phyloP scores from a whole-genome alignment of 1,284 basidiomycete species.

The Boletus smithii region DNA sequence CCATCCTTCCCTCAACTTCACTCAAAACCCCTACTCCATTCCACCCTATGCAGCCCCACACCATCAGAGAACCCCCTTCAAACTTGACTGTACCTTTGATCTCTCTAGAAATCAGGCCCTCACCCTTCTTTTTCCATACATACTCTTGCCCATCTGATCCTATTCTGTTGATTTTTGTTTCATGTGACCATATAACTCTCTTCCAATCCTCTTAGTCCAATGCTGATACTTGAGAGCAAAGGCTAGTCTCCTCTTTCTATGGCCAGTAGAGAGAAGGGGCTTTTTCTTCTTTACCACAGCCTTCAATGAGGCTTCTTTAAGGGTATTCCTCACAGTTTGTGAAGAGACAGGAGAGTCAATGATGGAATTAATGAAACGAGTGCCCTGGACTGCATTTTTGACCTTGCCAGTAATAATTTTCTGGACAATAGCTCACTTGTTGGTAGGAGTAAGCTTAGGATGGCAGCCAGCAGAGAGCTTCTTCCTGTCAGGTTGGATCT shows the following conservation, averaged over 20 bases:
- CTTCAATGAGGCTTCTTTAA: not conserved
- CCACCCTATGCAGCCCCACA: not conserved
- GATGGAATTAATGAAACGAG: not conserved
- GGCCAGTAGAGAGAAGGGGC: not conserved
- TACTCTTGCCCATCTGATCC: slow-evolving; percentile 27
- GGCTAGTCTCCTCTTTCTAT: not conserved
- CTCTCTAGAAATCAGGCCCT: not conserved
- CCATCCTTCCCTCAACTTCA: not conserved
- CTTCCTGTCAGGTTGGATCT: too few relatives aligned
- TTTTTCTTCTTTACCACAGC: slow-evolving; percentile 2
- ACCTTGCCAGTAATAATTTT: too few relatives aligned
- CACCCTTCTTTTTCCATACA: slow-evolving; percentile 14
- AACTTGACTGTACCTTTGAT: not conserved
- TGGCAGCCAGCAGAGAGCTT: too few relatives aligned
- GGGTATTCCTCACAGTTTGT: too few relatives aligned
- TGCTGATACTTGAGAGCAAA: not conserved
- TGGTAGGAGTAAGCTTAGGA: too few relatives aligned
- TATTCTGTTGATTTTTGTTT: slow-evolving; percentile 9
- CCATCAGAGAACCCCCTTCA: not conserved
- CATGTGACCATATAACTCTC: slow-evolving; percentile 7
- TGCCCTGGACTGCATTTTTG: too few relatives aligned
- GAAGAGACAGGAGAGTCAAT: not conserved
- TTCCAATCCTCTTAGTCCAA: not conserved
- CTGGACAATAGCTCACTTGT: too few relatives aligned
- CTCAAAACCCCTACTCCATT: not conserved